These are phyloP conservation scores for Saccharomyces hybrid DNA, from an alignment of 1,139 yeast species.

Conservation along the genomic window DNA sequence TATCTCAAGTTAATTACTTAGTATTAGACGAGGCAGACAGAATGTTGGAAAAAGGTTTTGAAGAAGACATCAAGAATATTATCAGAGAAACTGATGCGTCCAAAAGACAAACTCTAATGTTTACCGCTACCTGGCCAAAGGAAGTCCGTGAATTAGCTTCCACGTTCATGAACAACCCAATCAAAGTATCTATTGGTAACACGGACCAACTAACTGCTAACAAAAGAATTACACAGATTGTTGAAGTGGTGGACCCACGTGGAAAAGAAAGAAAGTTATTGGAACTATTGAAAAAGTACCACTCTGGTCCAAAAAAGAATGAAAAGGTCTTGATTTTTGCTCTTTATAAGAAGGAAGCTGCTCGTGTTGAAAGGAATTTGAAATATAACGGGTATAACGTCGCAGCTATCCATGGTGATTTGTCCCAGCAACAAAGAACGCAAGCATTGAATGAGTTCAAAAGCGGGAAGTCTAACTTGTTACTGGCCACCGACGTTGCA, in stretches of 20 bases:
- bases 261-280: constrained; percentile 73
- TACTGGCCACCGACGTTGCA: constrained; percentile 97
- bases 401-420: constrained; percentile 94
- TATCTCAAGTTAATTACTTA: constrained; percentile 62
- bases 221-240: constrained; percentile 85
- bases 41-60: constrained; percentile 96
- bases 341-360: constrained; percentile 91
- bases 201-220: constrained; percentile 91
- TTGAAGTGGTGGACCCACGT: constrained; percentile 83
- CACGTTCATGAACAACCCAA: constrained; percentile 77
- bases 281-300: constrained; percentile 67
- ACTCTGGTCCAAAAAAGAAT: constrained; percentile 52
- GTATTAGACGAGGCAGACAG: constrained; percentile 97
- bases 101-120: constrained; percentile 93
- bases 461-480: constrained; percentile 62
- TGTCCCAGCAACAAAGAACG: constrained; percentile 88
- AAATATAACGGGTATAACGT: constrained; percentile 68
- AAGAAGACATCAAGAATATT: constrained; percentile 85
- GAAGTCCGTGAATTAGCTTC: constrained; percentile 90
- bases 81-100: constrained; percentile 82
- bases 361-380: constrained; percentile 75
- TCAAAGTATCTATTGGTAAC: constrained; percentile 87
- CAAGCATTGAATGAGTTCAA: constrained; percentile 81
- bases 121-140: constrained; percentile 97
- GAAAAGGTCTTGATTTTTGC: constrained; percentile 90